These are phyloP conservation scores for Nakataea oryzae DNA, from an alignment of 2,329 filamentous ascomycete genomes.

Conservation along the genomic window DNA sequence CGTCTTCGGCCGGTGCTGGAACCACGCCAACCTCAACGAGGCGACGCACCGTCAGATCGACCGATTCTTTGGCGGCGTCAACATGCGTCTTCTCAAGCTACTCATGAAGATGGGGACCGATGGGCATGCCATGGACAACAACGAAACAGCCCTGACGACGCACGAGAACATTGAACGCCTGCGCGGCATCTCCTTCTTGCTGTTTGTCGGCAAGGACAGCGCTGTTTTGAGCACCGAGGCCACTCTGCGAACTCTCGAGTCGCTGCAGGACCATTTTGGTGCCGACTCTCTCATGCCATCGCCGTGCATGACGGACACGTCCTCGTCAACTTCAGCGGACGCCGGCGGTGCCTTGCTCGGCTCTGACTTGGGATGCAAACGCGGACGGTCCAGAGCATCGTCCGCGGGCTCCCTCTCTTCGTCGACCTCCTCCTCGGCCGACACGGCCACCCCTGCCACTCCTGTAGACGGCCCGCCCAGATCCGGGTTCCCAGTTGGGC, in stretches of 20 bases:
- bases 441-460: background rate
- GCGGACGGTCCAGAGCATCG: background rate
- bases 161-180: constrained; percentile 38
- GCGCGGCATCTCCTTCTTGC: constrained; percentile 40
- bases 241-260: constrained; percentile 42
- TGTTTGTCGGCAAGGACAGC: constrained; percentile 47
- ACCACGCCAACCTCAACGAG: constrained; percentile 54
- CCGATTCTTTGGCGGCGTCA: constrained; percentile 51
- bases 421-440: background rate
- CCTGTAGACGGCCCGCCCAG: background rate
- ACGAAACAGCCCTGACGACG: constrained; percentile 34
- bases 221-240: constrained; percentile 42
- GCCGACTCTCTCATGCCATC: constrained; percentile 6
- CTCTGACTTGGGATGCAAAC: background rate
- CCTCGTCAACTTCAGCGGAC: background rate
- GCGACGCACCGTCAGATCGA: constrained; percentile 53
- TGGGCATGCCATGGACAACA: constrained; percentile 41
- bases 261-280: constrained; percentile 41
- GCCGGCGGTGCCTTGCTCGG: background rate
- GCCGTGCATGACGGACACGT: background rate
- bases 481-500: background rate
- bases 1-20: constrained; percentile 55
- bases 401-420: background rate
- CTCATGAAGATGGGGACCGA: constrained; percentile 44
- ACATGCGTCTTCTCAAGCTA: constrained; percentile 45